A percentile compares a stretch with the other conserved stretches of the same genome.
These are phyloP conservation scores for Penicillium nucicola DNA, from an alignment of 495 filamentous ascomycete genomes.

Conservation along the genomic window DNA sequence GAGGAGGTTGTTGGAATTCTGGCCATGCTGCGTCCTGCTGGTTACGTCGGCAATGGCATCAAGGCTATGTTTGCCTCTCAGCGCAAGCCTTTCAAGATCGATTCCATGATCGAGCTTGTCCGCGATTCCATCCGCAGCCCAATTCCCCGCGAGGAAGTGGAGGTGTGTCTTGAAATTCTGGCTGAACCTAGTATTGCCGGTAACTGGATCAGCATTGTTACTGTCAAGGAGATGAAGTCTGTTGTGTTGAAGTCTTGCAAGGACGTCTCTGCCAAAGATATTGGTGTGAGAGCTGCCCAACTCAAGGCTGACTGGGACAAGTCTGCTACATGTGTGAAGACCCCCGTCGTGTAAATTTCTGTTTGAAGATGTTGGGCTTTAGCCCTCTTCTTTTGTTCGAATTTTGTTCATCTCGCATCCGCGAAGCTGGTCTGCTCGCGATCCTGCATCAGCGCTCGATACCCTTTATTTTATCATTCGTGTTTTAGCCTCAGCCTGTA, in stretches of 20 bases:
- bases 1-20: conserved; percentile 44
- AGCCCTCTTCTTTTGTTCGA: conserved; percentile 13
- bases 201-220: conserved; percentile 42
- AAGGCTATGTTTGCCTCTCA: conserved; percentile 33
- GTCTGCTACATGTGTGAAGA: conserved; percentile 11
- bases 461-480: conserved; percentile 21
- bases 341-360: conserved; percentile 7
- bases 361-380: conserved; percentile 8
- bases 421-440: conserved; percentile 24
- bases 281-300: conserved; percentile 32
- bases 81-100: conserved; percentile 39
- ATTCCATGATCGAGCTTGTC: conserved; percentile 37
- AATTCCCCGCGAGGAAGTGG: conserved; percentile 38
- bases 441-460: conserved; percentile 36
- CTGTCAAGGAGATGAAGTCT: conserved; percentile 37
- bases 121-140: conserved; percentile 40
- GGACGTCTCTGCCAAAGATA: conserved; percentile 38
- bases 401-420: conserved; percentile 27
- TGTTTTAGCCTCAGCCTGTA: conserved; percentile 12
- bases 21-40: conserved; percentile 35
- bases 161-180: conserved; percentile 42
- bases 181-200: conserved; percentile 39
- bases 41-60: conserved; percentile 31
- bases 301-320: conserved; percentile 34
- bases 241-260: conserved; percentile 45